These are phyloP conservation scores for Populus tremula DNA, from an alignment of 345 rosid species.

Conservation along the genomic window DNA sequence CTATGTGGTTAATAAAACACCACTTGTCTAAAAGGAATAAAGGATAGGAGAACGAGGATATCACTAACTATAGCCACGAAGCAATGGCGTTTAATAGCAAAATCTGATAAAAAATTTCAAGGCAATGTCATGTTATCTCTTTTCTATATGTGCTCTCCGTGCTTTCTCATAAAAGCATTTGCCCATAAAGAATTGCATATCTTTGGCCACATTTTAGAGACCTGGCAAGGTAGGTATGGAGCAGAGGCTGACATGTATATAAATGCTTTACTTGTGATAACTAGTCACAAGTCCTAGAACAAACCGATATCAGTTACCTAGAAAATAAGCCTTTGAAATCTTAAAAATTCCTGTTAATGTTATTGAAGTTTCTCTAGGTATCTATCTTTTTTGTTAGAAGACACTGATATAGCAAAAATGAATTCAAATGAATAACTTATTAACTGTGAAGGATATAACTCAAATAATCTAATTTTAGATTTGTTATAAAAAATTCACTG, in stretches of 20 bases:
- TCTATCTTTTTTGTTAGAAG: background rate
- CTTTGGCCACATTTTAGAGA: background rate
- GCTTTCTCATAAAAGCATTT: background rate
- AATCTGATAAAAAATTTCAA: too few species aligned
- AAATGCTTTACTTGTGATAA: background rate
- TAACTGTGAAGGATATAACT: too few species aligned
- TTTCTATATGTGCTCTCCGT: background rate
- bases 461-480: too few species aligned
- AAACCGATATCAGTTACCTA: background rate
- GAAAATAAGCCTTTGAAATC: background rate
- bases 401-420: background rate
- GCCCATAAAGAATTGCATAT: background rate
- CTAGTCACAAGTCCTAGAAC: too few species aligned
- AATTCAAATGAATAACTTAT: background rate
- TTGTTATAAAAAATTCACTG: fast-evolving
- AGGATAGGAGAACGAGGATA: background rate
- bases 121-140: background rate
- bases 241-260: background rate
- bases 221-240: background rate
- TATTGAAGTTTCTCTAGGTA: background rate
- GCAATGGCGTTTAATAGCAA: background rate
- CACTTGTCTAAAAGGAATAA: background rate
- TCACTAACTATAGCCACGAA: background rate
- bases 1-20: background rate
- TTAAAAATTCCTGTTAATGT: background rate